These are phyloP conservation scores for Lepraria neglecta DNA, from an alignment of 495 filamentous ascomycete species.

Conservation along the genomic window DNA sequence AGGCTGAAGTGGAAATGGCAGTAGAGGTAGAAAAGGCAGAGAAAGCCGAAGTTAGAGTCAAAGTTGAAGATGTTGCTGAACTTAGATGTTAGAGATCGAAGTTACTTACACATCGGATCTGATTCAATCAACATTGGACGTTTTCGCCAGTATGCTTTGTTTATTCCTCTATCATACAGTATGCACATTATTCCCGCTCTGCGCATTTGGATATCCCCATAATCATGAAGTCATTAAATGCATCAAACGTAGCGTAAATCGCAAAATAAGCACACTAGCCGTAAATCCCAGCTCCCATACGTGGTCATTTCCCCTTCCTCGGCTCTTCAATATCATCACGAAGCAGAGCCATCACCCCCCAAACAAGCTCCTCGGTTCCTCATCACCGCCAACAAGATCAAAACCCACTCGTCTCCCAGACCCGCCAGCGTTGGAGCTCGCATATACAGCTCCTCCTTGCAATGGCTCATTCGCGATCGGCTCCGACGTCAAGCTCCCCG, in stretches of 20 bases:
- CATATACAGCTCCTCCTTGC: no score
- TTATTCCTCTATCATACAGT: neutral
- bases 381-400: neutral
- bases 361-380: neutral
- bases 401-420: slow-evolving; percentile 1
- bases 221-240: no score
- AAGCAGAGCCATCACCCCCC: neutral
- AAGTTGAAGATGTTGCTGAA: no score
- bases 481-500: neutral
- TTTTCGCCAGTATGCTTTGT: no score
- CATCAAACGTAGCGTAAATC: neutral
- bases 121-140: no score
- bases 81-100: no score
- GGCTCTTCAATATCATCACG: no score
- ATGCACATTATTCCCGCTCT: neutral
- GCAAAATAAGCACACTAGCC: neutral
- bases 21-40: no score
- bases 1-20: no score
- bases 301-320: neutral
- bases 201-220: no score
- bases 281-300: neutral
- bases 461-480: neutral
- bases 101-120: neutral
- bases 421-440: neutral
- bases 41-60: no score